Evolutionary conservation across 768 basidiomycete species (phyloP).

Genomic region (Myochromella boudieri): DNA sequence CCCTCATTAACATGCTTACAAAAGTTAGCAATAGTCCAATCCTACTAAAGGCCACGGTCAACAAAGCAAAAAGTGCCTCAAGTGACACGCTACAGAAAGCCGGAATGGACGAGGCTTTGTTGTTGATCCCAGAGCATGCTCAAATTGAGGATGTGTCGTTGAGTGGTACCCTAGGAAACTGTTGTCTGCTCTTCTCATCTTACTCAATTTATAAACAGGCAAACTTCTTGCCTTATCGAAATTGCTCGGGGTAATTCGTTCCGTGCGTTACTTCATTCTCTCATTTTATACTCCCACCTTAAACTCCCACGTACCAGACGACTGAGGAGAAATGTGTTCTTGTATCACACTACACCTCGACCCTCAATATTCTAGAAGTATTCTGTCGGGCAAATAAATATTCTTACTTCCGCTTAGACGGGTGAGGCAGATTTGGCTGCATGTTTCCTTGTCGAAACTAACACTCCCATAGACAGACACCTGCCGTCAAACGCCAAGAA

Average conservation of each 20-base stretch:
- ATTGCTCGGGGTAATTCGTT: slow-evolving; percentile 59
- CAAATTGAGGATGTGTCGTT: slow-evolving; percentile 70
- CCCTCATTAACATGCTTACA: slow-evolving; percentile 75
- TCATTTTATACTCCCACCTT: neutral
- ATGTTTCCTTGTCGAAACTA: neutral
- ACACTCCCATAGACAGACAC: slow-evolving; percentile 58
- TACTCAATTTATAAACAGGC: slow-evolving; percentile 43
- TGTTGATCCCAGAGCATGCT: slow-evolving; percentile 57
- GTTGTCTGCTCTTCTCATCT: neutral
- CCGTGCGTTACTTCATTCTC: slow-evolving; percentile 36
- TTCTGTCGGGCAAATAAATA: slow-evolving; percentile 78
- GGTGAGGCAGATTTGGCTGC: slow-evolving; percentile 44
- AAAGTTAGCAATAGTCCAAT: slow-evolving; percentile 95
- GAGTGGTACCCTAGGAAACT: slow-evolving; percentile 59
- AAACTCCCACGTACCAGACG: slow-evolving; percentile 35
- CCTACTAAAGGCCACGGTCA: slow-evolving; percentile 76
- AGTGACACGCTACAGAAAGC: slow-evolving; percentile 40
- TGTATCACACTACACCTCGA: slow-evolving; percentile 96
- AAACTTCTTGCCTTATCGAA: slow-evolving; percentile 70
- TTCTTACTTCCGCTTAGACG: slow-evolving; percentile 84
- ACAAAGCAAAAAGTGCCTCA: slow-evolving; percentile 51
- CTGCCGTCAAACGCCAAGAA: slow-evolving; percentile 75
- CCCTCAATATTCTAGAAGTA: slow-evolving; percentile 87
- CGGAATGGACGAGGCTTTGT: slow-evolving; percentile 58
- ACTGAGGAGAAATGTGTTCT: slow-evolving; percentile 95